phyloP scores from a whole-genome alignment of 169 alveolate species.

The Plasmodium fragile region DNA sequence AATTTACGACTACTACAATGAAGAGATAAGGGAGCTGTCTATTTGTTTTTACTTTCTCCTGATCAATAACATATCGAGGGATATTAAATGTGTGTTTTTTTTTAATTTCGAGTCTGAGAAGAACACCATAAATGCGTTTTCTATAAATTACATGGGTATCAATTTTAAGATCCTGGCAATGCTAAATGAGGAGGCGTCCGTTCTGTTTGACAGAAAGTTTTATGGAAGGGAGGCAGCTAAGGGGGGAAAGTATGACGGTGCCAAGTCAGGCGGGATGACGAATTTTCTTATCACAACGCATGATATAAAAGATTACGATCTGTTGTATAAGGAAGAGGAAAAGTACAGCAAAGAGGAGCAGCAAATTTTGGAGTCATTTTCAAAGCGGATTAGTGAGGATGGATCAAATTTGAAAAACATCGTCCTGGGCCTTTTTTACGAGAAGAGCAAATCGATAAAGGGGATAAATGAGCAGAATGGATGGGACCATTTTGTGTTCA shows the following conservation, averaged over 20 bases:
- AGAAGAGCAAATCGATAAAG: neutral
- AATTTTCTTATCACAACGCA: neutral
- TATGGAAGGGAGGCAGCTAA: neutral
- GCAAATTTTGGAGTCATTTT: conserved; percentile 8
- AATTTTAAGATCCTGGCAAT: conserved; percentile 26
- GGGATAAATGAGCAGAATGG: neutral
- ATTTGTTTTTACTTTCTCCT: conserved; percentile 58
- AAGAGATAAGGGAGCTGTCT: conserved; percentile 67
- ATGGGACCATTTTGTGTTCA: conserved; percentile 9
- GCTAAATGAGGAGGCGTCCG: conserved; percentile 37
- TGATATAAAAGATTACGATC: conserved; percentile 46
- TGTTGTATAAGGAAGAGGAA: conserved; percentile 44
- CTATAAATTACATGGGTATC: conserved; percentile 45
- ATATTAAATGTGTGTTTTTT: conserved; percentile 60
- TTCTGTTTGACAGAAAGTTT: conserved; percentile 17
- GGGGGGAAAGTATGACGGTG: neutral
- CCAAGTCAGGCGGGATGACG: neutral
- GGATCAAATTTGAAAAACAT: conserved; percentile 25
- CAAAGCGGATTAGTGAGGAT: neutral
- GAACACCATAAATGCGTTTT: conserved; percentile 67
- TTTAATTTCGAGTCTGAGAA: conserved; percentile 57
- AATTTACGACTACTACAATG: conserved; percentile 57
- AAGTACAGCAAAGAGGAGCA: conserved; percentile 6
- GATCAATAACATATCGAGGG: conserved; percentile 55
- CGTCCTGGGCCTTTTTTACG: conserved; percentile 29